Evolutionary conservation across 305 asterid genomes (phyloP).

Genomic region (Lippia alba): DNA sequence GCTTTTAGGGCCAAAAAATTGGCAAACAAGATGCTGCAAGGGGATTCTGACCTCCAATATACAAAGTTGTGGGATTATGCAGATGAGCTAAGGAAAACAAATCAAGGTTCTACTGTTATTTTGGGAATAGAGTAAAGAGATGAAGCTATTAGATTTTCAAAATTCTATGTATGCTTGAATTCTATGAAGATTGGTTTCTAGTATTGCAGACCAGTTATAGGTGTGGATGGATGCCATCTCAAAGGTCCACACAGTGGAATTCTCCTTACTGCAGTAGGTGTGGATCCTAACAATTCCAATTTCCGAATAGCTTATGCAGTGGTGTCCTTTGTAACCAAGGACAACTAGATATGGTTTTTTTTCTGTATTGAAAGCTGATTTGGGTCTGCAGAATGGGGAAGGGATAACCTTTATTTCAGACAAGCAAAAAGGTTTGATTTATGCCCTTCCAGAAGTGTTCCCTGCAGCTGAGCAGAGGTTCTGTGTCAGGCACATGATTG

Average conservation of each 20-base stretch:
- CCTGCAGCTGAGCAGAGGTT: background rate
- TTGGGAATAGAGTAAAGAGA: background rate
- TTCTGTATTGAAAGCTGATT: background rate
- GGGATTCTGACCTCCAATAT: background rate
- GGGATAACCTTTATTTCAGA: background rate
- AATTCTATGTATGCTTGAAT: background rate
- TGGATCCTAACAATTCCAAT: too few species aligned
- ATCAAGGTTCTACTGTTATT: background rate
- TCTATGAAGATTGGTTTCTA: background rate
- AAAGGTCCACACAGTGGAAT: too few species aligned
- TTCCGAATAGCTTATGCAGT: background rate
- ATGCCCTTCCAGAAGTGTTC: background rate
- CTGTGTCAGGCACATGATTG: background rate
- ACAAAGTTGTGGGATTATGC: background rate
- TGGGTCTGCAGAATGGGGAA: background rate
- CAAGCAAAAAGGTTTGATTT: background rate
- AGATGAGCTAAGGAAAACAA: background rate
- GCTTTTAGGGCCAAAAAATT: background rate
- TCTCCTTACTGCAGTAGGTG: too few species aligned
- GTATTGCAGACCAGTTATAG: background rate
- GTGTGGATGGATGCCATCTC: background rate
- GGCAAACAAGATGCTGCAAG: background rate
- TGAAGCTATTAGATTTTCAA: background rate
- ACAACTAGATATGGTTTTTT: background rate
- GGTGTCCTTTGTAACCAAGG: background rate